Evolutionary conservation across 768 basidiomycete species (phyloP).

Genomic region (Clathrus columnatus): DNA sequence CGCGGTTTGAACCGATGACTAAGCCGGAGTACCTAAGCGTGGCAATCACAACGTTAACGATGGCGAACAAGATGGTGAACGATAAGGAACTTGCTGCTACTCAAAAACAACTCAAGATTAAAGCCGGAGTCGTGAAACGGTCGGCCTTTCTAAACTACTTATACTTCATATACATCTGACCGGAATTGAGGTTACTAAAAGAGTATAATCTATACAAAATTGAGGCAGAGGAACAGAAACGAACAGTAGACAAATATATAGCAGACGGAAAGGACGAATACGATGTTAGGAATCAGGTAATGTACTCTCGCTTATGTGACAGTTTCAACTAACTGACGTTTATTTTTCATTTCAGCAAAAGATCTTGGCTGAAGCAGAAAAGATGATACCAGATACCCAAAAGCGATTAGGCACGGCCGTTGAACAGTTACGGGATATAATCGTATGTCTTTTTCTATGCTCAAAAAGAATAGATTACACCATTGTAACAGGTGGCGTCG

Average conservation of each 20-base stretch:
- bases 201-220: slow-evolving; percentile 58
- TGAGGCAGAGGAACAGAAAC: slow-evolving; percentile 52
- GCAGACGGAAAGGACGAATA: slow-evolving; percentile 55
- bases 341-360: slow-evolving; percentile 36
- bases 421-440: slow-evolving; percentile 53
- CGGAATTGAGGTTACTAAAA: slow-evolving; percentile 50
- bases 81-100: slow-evolving; percentile 33
- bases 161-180: slow-evolving; percentile 7
- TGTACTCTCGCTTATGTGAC: background rate
- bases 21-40: background rate
- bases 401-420: slow-evolving; percentile 52
- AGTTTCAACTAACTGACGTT: background rate
- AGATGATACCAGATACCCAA: slow-evolving; percentile 67
- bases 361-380: slow-evolving; percentile 68
- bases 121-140: slow-evolving; percentile 58
- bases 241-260: slow-evolving; percentile 52
- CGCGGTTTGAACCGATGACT: background rate
- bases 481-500: slow-evolving; percentile 29
- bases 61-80: slow-evolving; percentile 31
- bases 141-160: slow-evolving; percentile 25
- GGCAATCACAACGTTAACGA: background rate
- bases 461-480: background rate
- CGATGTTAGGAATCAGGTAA: slow-evolving; percentile 68
- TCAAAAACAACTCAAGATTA: slow-evolving; percentile 69
- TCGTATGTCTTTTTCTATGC: slow-evolving; percentile 51